Base-by-base conservation (phyloP, 345 rosid genomes). In the Orychophragmus violaceus region DNA sequence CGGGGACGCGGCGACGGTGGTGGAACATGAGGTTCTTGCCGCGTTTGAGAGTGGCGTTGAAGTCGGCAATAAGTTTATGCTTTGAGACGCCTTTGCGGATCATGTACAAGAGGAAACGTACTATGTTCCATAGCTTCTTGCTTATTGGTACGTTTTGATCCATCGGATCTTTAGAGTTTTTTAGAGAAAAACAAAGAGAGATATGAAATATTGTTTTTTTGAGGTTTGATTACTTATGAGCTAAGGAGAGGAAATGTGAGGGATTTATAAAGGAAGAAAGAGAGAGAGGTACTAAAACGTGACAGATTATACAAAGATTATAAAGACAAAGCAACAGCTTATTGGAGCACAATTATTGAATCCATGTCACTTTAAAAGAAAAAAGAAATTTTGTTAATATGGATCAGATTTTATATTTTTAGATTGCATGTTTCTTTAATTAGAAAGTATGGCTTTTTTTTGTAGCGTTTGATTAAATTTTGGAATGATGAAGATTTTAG, bases 21-120 rank as follows among this genome's bases (percentile, higher is more conserved):
- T 74, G 82, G 88, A 78, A 82, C 74, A 89, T 79, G 76, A 89
- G 88, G 69, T 82, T 76, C 71, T 88, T 90, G 75, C 97, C 91
- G 1, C 97, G 94, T 62, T 88, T 90, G 23, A 90, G 81, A 77
- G 86, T 64, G 74, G 87, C 52, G 82, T 81, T 85, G 77, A 93
- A 85, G 68, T 90, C 96, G 5, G 86, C 70, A 56, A 88, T 52
- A 78, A 86, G 82, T 25, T 78, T 89, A 21, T 83, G 82, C 35
- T 84, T 86, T 18, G 82, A 78, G 18, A 85, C 67, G 14, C 89
- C 94, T 64, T 81, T 90, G 57, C 88, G 72, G 25, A 88, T 59
- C 96, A 90, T 88, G 89, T 83, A 88, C 78, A 76, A 74, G 17
- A 86, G 73, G 2, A 80, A 82, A 62, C 89, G 90, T 23, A 85